phyloP scores from a whole-genome alignment of 495 filamentous ascomycete genomes.

The Penicillium bovifimosum region DNA sequence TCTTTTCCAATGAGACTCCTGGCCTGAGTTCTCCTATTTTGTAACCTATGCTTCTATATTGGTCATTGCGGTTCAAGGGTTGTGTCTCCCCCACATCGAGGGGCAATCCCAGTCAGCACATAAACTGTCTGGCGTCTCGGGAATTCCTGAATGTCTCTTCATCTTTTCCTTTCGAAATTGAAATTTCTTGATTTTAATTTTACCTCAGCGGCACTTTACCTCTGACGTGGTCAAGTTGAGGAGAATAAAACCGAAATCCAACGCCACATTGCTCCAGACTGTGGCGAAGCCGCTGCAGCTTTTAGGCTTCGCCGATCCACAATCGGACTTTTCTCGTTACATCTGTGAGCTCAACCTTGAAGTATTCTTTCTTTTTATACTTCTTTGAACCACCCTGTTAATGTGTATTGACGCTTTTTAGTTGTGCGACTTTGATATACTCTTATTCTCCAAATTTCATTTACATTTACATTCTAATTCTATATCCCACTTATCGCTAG shows the following conservation, averaged over 20 bases:
- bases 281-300: slow-evolving; percentile 43
- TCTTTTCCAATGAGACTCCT: slow-evolving; percentile 26
- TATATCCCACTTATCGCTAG: slow-evolving; percentile 6
- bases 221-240: slow-evolving; percentile 27
- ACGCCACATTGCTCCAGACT: slow-evolving; percentile 30
- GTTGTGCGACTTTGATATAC: slow-evolving; percentile 12
- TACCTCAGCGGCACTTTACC: slow-evolving; percentile 4
- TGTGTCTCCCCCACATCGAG: slow-evolving; percentile 15
- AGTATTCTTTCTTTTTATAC: background rate
- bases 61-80: slow-evolving; percentile 9
- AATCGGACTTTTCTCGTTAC: slow-evolving; percentile 23
- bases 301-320: slow-evolving; percentile 20
- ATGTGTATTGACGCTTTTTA: slow-evolving; percentile 11
- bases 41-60: slow-evolving; percentile 23
- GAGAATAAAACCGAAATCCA: slow-evolving; percentile 9
- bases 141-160: background rate
- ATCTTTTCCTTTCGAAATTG: slow-evolving; percentile 11
- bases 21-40: slow-evolving; percentile 17
- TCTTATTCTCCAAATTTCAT: background rate
- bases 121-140: slow-evolving; percentile 23
- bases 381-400: slow-evolving; percentile 4
- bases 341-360: background rate
- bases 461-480: slow-evolving; percentile 12
- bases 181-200: slow-evolving; percentile 11
- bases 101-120: slow-evolving; percentile 19